Base-by-base conservation (phyloP, 768 basidiomycete species). In the Artomyces pyxidatus region DNA sequence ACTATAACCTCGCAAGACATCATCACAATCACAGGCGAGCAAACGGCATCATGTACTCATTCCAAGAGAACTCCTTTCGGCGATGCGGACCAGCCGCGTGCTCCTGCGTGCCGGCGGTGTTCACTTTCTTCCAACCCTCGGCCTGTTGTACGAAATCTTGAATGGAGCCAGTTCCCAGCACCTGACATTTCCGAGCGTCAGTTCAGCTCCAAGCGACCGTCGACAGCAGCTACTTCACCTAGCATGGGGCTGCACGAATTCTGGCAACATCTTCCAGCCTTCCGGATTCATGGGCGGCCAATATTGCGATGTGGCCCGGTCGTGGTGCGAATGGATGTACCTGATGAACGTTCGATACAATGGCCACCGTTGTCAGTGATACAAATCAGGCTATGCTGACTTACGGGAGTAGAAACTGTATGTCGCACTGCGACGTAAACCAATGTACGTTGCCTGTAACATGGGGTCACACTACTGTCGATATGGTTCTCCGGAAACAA, bases 221-320 rank as follows among this genome's bases (percentile, higher is more conserved):
- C 22, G 10, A 9, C 14, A 21, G 21, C 4, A 9, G 3, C 39
- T 1, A 22, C 2, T 25, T 41, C 17, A 44, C 43, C 25, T 44
- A 19, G 16, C 26, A 19, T 28, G 30, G 11, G 28, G 43, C 27
- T 44, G 16, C 4, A 29, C 27, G 16, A 44, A n/a, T 4, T 9
- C 28, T 11, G 43, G 28, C 43, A 44, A 8, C 17, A 27, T 28
- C 17, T 27, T n/a, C 26, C 26, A 17, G 16, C 43, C 43, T 19
- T 44, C 43, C n/a, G 26, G 28, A 7, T 14, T 44, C 14, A 44
- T 29, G 2, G 43, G 43, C 43, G 43, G 43, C 43, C 43, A 44
- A n/a, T 44, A 29, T 19, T 27, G 14, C 16, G 43, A 44, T 17
- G 16, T 44, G 19, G 43, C 27, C 11, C 43, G 43, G 27, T 44